A percentile compares a stretch with the other conserved stretches of the same genome.
These are phyloP conservation scores for Diaporthe vexans DNA, from an alignment of 2,329 filamentous ascomycete genomes.

Conservation along the genomic window DNA sequence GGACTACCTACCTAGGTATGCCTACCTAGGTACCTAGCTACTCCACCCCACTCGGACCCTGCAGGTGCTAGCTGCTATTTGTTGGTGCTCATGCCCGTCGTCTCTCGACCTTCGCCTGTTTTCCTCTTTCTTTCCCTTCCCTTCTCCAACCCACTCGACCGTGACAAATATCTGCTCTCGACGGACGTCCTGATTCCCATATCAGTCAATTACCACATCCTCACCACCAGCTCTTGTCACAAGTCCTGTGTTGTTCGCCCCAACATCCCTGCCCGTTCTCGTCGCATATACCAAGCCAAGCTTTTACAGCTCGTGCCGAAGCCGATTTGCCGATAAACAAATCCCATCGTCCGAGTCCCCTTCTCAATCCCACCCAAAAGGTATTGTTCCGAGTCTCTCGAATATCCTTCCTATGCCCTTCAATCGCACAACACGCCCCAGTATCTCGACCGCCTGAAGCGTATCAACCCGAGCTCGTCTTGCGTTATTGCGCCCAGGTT, in stretches of 20 bases:
- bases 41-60: background rate
- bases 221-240: constrained; percentile 38
- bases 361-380: constrained; percentile 32
- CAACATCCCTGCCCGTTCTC: constrained; percentile 11
- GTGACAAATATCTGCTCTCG: constrained; percentile 33
- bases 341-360: constrained; percentile 11
- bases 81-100: constrained; percentile 39
- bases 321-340: constrained; percentile 38
- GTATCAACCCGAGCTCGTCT: background rate
- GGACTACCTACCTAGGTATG: background rate
- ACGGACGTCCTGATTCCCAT: constrained; percentile 33
- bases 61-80: constrained; percentile 37
- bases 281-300: constrained; percentile 23
- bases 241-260: constrained; percentile 43
- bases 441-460: background rate
- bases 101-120: constrained; percentile 14
- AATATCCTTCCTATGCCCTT: background rate
- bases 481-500: background rate
- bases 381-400: constrained; percentile 28
- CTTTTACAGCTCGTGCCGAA: constrained; percentile 38
- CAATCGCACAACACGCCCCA: background rate
- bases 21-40: no score
- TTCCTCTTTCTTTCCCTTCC: constrained; percentile 20
- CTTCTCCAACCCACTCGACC: constrained; percentile 41
- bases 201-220: constrained; percentile 35